Percentiles rank a stretch among this genome's conserved stretches.
phyloP scores from a whole-genome alignment of 2,329 filamentous ascomycete species.

The Fusarium pininemorale region DNA sequence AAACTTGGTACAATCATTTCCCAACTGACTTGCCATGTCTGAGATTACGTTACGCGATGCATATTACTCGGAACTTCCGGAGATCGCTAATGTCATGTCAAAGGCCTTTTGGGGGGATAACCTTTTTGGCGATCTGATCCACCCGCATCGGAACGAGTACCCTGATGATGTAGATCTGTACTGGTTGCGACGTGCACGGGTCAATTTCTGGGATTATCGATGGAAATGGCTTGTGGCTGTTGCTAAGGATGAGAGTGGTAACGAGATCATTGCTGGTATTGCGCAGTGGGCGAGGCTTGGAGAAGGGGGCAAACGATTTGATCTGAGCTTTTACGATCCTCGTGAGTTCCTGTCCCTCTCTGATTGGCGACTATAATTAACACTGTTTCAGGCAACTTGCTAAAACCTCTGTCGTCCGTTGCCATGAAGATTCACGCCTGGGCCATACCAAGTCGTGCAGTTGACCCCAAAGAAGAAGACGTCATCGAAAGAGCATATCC shows the following conservation, averaged over 20 bases:
- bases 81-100: slow-evolving; percentile 44
- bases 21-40: slow-evolving; percentile 11
- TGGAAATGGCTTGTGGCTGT: slow-evolving; percentile 43
- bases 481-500: slow-evolving; percentile 28
- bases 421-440: slow-evolving; percentile 21
- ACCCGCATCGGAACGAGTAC: slow-evolving; percentile 46
- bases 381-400: slow-evolving; percentile 7
- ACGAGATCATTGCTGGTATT: slow-evolving; percentile 20
- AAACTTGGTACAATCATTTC: not conserved
- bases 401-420: slow-evolving; percentile 25
- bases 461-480: slow-evolving; percentile 20
- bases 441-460: slow-evolving; percentile 17
- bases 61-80: slow-evolving; percentile 38
- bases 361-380: not conserved
- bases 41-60: slow-evolving; percentile 25
- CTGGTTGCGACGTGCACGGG: slow-evolving; percentile 42
- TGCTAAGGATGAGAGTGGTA: slow-evolving; percentile 15
- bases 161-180: slow-evolving; percentile 45
- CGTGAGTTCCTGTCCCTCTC: not conserved
- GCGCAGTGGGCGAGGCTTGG: slow-evolving; percentile 36
- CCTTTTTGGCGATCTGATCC: slow-evolving; percentile 47
- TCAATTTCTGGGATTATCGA: slow-evolving; percentile 44
- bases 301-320: slow-evolving; percentile 20
- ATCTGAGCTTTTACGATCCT: slow-evolving; percentile 17
- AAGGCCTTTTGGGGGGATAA: slow-evolving; percentile 48